Evolutionary conservation across 2,329 filamentous ascomycete species (phyloP).

Genomic region (Aspergillus cejpii): DNA sequence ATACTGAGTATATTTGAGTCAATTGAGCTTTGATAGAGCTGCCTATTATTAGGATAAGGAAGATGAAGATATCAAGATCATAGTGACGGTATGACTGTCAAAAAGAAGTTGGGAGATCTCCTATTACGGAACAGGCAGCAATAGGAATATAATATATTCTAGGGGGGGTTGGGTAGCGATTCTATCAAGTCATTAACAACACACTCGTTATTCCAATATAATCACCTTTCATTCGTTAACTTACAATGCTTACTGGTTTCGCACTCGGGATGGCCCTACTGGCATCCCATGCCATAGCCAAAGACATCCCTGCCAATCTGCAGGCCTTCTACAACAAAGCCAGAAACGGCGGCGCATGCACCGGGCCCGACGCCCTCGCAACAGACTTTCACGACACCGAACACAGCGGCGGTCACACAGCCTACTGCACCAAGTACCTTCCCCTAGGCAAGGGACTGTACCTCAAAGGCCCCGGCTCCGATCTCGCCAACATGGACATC

Average conservation of each 20-base stretch:
- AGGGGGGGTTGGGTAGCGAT: too few species aligned
- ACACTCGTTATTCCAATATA: too few species aligned
- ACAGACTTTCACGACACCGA: constrained; percentile 11
- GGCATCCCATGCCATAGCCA: not conserved
- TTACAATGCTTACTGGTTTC: not conserved
- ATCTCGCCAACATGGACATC: constrained; percentile 15
- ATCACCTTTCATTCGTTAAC: not conserved
- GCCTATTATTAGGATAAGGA: too few species aligned
- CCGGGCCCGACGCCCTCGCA: constrained; percentile 6
- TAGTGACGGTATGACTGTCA: too few species aligned
- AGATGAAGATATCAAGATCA: too few species aligned
- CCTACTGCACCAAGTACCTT: constrained; percentile 12
- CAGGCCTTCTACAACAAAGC: constrained; percentile 12
- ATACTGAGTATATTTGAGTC: too few species aligned
- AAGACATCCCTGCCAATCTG: constrained; percentile 10
- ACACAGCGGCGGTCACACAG: constrained; percentile 3
- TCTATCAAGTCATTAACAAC: too few species aligned
- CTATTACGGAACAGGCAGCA: too few species aligned
- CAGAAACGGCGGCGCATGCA: constrained; percentile 6
- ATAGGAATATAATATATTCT: too few species aligned
- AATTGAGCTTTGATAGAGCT: too few species aligned
- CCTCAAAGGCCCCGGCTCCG: constrained; percentile 5
- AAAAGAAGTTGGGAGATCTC: too few species aligned
- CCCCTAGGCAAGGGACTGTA: constrained; percentile 5
- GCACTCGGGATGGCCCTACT: not conserved